These are phyloP conservation scores for Fusarium euwallaceae DNA, from an alignment of 2,329 filamentous ascomycete species.

Conservation along the genomic window DNA sequence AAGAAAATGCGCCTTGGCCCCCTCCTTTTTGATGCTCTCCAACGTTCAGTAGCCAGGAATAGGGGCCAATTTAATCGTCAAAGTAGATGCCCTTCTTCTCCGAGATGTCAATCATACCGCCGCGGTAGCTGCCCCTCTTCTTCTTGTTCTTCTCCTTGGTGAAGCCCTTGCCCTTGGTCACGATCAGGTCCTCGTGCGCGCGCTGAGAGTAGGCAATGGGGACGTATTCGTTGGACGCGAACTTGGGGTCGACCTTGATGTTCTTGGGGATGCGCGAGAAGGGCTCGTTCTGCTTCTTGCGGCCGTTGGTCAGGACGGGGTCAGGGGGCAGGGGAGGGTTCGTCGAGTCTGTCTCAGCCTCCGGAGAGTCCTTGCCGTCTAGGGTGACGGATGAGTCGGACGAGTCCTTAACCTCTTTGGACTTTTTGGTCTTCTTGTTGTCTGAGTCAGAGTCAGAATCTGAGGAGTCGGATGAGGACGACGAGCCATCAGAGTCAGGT, in stretches of 20 bases:
- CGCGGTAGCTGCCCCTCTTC: slow-evolving; percentile 90
- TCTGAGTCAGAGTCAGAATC: slow-evolving; percentile 49
- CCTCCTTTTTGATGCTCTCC: slow-evolving; percentile 1
- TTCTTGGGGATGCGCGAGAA: slow-evolving; percentile 84
- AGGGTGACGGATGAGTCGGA: slow-evolving; percentile 65
- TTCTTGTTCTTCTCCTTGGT: slow-evolving; percentile 99
- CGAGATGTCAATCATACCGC: slow-evolving; percentile 86
- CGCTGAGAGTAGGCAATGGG: slow-evolving; percentile 89
- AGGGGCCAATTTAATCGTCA: slow-evolving; percentile 73
- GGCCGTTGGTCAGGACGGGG: slow-evolving; percentile 51
- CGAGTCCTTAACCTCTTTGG: slow-evolving; percentile 46
- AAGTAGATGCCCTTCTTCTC: slow-evolving; percentile 93
- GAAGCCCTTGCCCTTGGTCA: slow-evolving; percentile 96
- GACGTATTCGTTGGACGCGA: slow-evolving; percentile 84
- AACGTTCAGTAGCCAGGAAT: slow-evolving; percentile 1
- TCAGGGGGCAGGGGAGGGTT: slow-evolving; percentile 68
- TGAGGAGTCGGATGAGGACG: slow-evolving; percentile 48
- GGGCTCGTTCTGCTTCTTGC: slow-evolving; percentile 72
- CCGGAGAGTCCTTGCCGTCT: slow-evolving; percentile 61
- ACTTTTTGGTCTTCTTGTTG: slow-evolving; percentile 38
- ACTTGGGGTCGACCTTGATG: slow-evolving; percentile 75
- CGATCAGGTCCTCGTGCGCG: slow-evolving; percentile 87
- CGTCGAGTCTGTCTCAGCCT: slow-evolving; percentile 48
- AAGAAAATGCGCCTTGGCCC: slow-evolving; percentile 26
- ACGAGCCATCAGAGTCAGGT: slow-evolving; percentile 56